Base-by-base conservation (phyloP, 139 green algal genomes). In the Picochlorum sp. region DNA sequence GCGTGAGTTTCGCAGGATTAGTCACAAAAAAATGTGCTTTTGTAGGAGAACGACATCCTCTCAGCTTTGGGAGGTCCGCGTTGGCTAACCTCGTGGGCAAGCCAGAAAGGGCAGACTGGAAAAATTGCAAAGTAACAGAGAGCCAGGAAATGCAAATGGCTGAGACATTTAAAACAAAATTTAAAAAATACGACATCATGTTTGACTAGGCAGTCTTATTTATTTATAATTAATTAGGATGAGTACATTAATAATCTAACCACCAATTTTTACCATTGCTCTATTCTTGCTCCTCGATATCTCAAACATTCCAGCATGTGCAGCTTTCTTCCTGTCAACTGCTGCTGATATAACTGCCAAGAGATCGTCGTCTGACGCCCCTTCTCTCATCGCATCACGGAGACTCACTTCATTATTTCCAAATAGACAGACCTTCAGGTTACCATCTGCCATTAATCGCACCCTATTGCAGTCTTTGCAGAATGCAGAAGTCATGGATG, bases 381-480 rank as follows among this genome's bases (percentile, higher is more conserved):
- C 89, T 9, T 70, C 74, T 0, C 93, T 76, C 72, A 98, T 79
- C 1, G 93, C 90, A 63, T 98, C 89, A 22, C 84, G 58, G 28
- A 98, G 56, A 61, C 75, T 87, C 30, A 96, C 88, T 70, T 98
- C 92, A 52, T 79, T 87, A 18, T 82, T 73, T 1, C 88, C 93
- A 78, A 98, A 98, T 35, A 99, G 74, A 79, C 93, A 99, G 25
- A 99, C 75, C 61, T 96, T 96, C 33, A 96, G 78, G 56, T 88
- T 95, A 33, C 92, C 92, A 50, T 98, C 92, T 0, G 92, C 92
- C 79, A 98, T 84, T 26, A 98, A 64, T 2, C 92, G 75, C 55
- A 98, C 52, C 36, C 85, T 68, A 70, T 89, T 95, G 77, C 88
- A 96, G 63, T 93, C 87, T 33, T 66, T 62, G 72, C 93, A 99